phyloP scores from a whole-genome alignment of 805 yeast species.

The Yarrowia divulgata region DNA sequence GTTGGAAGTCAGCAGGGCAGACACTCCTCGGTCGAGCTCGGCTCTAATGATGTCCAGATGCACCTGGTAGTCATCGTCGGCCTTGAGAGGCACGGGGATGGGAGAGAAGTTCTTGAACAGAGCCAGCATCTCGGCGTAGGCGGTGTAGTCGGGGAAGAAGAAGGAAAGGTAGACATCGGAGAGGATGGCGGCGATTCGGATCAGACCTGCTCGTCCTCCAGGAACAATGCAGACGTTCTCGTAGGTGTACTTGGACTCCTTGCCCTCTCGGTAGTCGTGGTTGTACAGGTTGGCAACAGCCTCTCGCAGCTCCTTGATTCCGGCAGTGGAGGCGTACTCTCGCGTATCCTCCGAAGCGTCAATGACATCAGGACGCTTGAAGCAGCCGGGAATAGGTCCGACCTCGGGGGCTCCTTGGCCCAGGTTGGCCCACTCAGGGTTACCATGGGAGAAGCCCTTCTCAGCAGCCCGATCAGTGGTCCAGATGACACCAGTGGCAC shows the following conservation, averaged over 20 bases:
- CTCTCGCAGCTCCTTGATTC: constrained; percentile 60
- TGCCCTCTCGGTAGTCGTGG: constrained; percentile 59
- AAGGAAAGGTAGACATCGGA: constrained; percentile 66
- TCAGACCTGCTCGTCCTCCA: constrained; percentile 69
- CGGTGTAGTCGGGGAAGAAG: constrained; percentile 69
- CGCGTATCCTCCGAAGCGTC: constrained; percentile 58
- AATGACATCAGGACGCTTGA: constrained; percentile 58
- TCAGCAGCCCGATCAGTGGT: constrained; percentile 66
- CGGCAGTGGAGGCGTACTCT: constrained; percentile 69
- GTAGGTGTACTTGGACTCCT: constrained; percentile 59
- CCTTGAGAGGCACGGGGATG: constrained; percentile 66
- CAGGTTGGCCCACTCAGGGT: constrained; percentile 60
- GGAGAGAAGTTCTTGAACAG: constrained; percentile 63
- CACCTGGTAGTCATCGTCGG: constrained; percentile 62
- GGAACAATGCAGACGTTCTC: constrained; percentile 70
- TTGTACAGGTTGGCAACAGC: constrained; percentile 67
- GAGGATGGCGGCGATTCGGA: constrained; percentile 66
- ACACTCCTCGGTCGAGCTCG: constrained; percentile 64
- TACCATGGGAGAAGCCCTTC: constrained; percentile 55
- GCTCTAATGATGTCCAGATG: constrained; percentile 60
- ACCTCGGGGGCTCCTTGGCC: constrained; percentile 74
- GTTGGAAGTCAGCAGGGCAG: constrained; percentile 61
- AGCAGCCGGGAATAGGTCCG: constrained; percentile 66
- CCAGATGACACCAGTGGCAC: constrained; percentile 71
- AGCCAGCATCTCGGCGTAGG: constrained; percentile 70